Conservation (phyloP, 129 eudicot species). For the Ambrosia trifida region DNA sequence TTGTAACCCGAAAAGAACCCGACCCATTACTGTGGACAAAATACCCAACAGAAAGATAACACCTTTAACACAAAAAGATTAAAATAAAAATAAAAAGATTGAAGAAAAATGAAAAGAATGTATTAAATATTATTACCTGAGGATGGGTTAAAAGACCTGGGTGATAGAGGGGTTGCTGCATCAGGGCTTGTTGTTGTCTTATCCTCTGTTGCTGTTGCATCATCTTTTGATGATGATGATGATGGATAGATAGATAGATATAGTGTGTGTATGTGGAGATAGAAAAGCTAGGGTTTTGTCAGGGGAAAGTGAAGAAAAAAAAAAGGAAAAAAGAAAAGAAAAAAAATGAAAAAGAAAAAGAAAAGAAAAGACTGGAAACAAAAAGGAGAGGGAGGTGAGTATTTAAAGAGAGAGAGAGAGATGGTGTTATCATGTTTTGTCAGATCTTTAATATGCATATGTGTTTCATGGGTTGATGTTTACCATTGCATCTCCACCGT, state of each 20-base stretch:
- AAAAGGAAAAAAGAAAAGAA: not conserved
- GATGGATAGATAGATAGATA: not conserved
- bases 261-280: conserved; percentile 12
- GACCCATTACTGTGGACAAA: not conserved
- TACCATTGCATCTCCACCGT: conserved; percentile 22
- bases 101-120: not conserved
- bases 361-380: conserved; percentile 11
- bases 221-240: conserved; percentile 27
- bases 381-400: conserved; percentile 5
- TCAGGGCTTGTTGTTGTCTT: conserved; percentile 61
- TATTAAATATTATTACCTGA: conserved; percentile 34
- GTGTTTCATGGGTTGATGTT: conserved; percentile 20
- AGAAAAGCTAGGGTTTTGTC: conserved; percentile 37
- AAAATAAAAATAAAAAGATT: not conserved
- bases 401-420: conserved; percentile 34
- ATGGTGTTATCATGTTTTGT: conserved; percentile 34
- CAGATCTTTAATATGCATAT: conserved; percentile 26
- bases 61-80: conserved; percentile 9
- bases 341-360: not conserved
- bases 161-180: conserved; percentile 76
- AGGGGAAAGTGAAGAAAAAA: conserved; percentile 1
- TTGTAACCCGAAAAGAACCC: conserved; percentile 10
- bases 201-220: conserved; percentile 57
- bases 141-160: conserved; percentile 73
- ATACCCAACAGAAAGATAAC: conserved; percentile 18